Evolutionary conservation across 2,329 filamentous ascomycete species (phyloP), one percentile per base, ranked within the genome.

Genomic region (Delphinella strobiligena): DNA sequence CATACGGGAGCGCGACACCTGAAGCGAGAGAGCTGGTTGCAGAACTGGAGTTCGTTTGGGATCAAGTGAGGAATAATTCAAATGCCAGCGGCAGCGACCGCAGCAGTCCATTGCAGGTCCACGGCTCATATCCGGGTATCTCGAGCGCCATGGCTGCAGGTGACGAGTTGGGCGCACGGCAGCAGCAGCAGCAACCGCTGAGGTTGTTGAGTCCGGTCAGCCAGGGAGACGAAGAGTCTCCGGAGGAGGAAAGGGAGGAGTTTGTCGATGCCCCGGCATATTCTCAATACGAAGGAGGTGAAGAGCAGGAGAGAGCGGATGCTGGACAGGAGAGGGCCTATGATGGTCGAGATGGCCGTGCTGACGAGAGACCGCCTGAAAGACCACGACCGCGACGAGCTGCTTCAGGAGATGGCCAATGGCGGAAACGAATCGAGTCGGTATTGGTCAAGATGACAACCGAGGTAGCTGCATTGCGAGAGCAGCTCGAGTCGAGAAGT

Each of bases 11-110:
- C 32, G 73, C 81, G 31, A 95, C 87, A 14, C 73, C 80, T 36
- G 87, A 94, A 57, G 86, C 86, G 5, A 74, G 80, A 44, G 88
- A 93, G 61, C 71, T 98, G 30, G 88, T 96, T 29, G 72, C 79
- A 8, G 91, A 98, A 61, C 75, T 98, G n/a, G 91, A 98, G 62
- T 98, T 96, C 53, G 89, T 98, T 30, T 98, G 91, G 91, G 87
- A 95, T 51, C 91, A 96, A 60, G 89, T 98, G 51, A 93, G 91
- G 61, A 82, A 81, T 50, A 95, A 60, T 36, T 53, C 50, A 12
- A 38, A 38, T 10, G 31, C 36, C 4, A 39, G 41, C 16, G 36
- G 33, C n/a, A 40, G 41, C 19, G 36, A 36, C 5, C 18, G 22
- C 15, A 41, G 38, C 19, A 41, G 39, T 33, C 43, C 43, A 27